Percentiles rank a stretch among this genome's conserved stretches.
Evolutionary conservation across 2,329 filamentous ascomycete species (phyloP).

Genomic region (Waltergamsia citrina): DNA sequence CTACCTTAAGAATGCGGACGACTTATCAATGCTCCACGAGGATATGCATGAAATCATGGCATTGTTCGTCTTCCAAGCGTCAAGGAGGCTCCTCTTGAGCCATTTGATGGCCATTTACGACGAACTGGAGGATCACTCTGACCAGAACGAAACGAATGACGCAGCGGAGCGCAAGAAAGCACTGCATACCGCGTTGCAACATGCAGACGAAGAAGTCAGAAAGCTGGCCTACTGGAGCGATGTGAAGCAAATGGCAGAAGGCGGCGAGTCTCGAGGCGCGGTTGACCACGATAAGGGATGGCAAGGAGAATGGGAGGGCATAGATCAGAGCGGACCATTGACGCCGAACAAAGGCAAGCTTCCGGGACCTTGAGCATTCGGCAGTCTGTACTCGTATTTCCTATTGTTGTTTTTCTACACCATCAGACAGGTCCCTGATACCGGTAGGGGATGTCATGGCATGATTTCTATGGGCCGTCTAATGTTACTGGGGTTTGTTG

Average conservation of each 20-base stretch:
- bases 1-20: conserved; percentile 72
- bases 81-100: conserved; percentile 65
- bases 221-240: conserved; percentile 85
- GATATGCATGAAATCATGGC: conserved; percentile 81
- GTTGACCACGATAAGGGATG: conserved; percentile 26
- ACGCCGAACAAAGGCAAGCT: conserved; percentile 20
- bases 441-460: too few species aligned
- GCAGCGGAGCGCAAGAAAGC: conserved; percentile 44
- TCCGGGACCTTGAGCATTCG: conserved; percentile 4
- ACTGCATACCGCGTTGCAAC: conserved; percentile 63
- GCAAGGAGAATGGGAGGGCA: conserved; percentile 35
- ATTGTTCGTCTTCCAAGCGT: conserved; percentile 82
- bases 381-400: background rate
- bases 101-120: conserved; percentile 53
- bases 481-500: too few species aligned
- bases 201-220: conserved; percentile 72
- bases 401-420: conserved; percentile 4
- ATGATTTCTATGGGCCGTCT: too few species aligned
- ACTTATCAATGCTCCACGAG: conserved; percentile 65
- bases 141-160: conserved; percentile 22
- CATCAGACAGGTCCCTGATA: too few species aligned
- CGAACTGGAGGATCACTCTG: conserved; percentile 25
- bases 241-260: conserved; percentile 57
- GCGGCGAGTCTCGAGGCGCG: conserved; percentile 34
- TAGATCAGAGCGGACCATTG: conserved; percentile 42